Evolutionary conservation across 306 rosid species (phyloP), one percentile per base, ranked within the genome.

Genomic region (Acacia melanoxylon): DNA sequence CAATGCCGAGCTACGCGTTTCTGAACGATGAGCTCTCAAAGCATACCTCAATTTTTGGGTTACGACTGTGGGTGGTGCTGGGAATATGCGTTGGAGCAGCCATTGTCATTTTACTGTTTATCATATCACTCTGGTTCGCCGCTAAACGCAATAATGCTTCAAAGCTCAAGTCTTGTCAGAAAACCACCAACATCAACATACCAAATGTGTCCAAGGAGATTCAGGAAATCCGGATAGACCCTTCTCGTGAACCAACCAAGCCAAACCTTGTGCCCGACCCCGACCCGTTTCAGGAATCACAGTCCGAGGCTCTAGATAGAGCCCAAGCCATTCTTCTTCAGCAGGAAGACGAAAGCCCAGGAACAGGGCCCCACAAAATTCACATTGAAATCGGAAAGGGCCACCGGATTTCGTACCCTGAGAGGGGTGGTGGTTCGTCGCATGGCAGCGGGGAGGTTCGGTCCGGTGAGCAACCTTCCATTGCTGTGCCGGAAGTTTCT

Each of bases 401-500:
- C 24, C 74, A 68, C 29, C 8, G 74, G 51, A 68, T 68, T 68
- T 40, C 51, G 74, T 68, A 20, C 3, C 74, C 51, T 20, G 48
- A 68, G 45, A 19, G 52, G 46, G 46, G 8, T 19, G 71, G 45
- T 2, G 92, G 84, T 35, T 86, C 94, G 17, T n/a, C 89, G 90
- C 67, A 80, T 86, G 0, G 80, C 87, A 16, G 85, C 63, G 74
- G 82, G 82, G 75, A 88, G 80, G 84, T 81, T 88, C 37, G 70
- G 76, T 71, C 68, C 92, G 94, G 74, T 11, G 74, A 68, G 51
- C 74, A 68, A 41, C 9, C 51, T 31, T 68, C 74, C 17, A 40
- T 68, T 20, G 51, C 74, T 41, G 86, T 90, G 86, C 91, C 94
- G 41, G 97, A 93, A 70, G 89, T 93, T 81, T 91, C 98, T 19